Evolutionary conservation across 768 basidiomycete species (phyloP).

Genomic region (Lentinus brumalis): DNA sequence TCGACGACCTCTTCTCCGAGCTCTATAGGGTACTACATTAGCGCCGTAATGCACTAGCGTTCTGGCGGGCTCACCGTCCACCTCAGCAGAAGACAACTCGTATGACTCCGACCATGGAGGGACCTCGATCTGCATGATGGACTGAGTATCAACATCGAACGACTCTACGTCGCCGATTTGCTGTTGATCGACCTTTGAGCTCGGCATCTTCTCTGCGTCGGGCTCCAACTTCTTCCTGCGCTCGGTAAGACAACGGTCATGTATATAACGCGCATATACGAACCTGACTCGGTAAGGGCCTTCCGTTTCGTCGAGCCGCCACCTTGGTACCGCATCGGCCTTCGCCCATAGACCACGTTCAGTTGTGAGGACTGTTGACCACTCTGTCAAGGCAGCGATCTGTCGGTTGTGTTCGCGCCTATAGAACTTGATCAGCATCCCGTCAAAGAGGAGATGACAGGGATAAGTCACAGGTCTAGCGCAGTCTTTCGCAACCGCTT

Average conservation of each 20-base stretch:
- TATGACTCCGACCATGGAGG: constrained; percentile 77
- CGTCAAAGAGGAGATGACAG: neutral
- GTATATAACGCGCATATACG: constrained; percentile 14
- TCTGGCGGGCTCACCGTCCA: constrained; percentile 48
- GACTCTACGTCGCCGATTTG: constrained; percentile 51
- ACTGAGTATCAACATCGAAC: constrained; percentile 52
- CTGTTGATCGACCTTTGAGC: constrained; percentile 49
- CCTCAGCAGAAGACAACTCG: constrained; percentile 63
- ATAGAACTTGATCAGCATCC: neutral
- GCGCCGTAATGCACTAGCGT: neutral
- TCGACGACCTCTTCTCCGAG: constrained; percentile 80
- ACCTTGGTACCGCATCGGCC: constrained; percentile 47
- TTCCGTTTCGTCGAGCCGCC: constrained; percentile 91
- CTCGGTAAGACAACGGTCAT: constrained; percentile 5
- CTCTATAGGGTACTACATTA: constrained; percentile 28
- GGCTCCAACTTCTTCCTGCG: constrained; percentile 78
- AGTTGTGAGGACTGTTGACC: constrained; percentile 60
- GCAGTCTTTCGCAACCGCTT: constrained; percentile 71
- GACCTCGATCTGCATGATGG: constrained; percentile 56
- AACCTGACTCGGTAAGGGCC: constrained; percentile 87
- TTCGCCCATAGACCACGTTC: constrained; percentile 87
- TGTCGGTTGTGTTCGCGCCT: constrained; percentile 82
- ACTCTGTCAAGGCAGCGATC: constrained; percentile 58
- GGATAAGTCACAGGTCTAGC: constrained; percentile 64
- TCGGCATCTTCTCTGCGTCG: constrained; percentile 46